Evolutionary conservation across 352 stramenopile genomes (phyloP).

Genomic region (Globisporangium irregulare): DNA sequence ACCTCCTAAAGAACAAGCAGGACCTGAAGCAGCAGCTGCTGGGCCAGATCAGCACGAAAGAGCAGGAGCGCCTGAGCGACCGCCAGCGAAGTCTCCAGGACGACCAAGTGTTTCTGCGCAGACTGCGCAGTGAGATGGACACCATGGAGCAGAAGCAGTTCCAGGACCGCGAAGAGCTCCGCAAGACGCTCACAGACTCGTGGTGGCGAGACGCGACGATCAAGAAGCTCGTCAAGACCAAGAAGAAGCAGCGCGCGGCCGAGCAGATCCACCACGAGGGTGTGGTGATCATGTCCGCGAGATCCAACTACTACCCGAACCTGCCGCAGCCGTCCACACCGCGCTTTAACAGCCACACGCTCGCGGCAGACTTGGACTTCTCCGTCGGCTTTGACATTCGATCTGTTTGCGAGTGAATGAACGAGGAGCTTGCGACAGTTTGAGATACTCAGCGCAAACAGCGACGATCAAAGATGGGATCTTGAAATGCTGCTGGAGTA

Average conservation of each 20-base stretch:
- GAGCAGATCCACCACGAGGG: conserved; percentile 38
- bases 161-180: conserved; percentile 49
- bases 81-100: conserved; percentile 48
- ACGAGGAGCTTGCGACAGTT: not conserved
- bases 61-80: conserved; percentile 36
- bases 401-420: conserved; percentile 39
- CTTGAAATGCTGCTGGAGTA: too few relatives aligned
- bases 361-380: conserved; percentile 42
- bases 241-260: conserved; percentile 56
- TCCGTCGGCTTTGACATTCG: conserved; percentile 77
- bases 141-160: conserved; percentile 53
- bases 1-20: conserved; percentile 36
- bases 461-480: too few relatives aligned
- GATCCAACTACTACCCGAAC: conserved; percentile 24
- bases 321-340: conserved; percentile 30
- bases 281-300: not conserved
- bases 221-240: conserved; percentile 58
- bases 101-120: conserved; percentile 51
- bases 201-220: conserved; percentile 52
- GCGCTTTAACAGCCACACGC: not conserved
- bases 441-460: not conserved
- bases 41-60: conserved; percentile 55
- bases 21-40: conserved; percentile 57
- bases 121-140: conserved; percentile 58
- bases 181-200: conserved; percentile 53